Evolutionary conservation across 2,329 filamentous ascomycete genomes (phyloP), one percentile per base, ranked within the genome.

Genomic region (Rosellinia necatrix): DNA sequence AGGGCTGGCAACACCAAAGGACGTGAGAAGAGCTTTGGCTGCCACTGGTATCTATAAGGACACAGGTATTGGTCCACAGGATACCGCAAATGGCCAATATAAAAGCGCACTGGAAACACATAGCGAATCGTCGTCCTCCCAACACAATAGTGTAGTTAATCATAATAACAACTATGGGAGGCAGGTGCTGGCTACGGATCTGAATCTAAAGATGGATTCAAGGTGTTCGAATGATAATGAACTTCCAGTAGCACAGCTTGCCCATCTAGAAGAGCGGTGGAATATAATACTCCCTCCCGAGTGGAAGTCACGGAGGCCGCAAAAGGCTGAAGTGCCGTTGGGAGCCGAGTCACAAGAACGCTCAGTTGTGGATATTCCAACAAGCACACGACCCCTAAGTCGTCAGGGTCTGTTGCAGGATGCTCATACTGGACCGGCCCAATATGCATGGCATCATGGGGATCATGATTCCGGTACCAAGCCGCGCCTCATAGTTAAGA

Each of bases 31-130:
- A 27, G 61, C 59, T 19, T 22, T 68, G 13, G 44, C 64, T 47
- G 60, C 60, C 7, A 70, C 66, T 32, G 63, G 67, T 9, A 54
- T 67, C 37, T 68, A 66, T 53, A 59, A 37, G 12, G 24, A 63
- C 35, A 66, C 65, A 15, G 59, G 62, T 3, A 63, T 67, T 37
- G 22, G 51, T 49, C 40, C 43, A 27, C 62, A 64, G 41, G 62
- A 66, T 38, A 46, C 42, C 25, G 34, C 22, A 19, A 29, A 27
- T 19, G 34, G 32, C 27, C 38, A 22, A 32, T 43, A 46, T 41
- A 22, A 24, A n/a, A 8, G 22, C 30, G 15, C 9, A 9, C 17
- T 41, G 15, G 13, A 35, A 48, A 49, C 22, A 27, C 27, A 17
- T 19, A 8, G 24, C 12, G 30, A 56, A 24, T 24, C 32, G 17